Evolutionary conservation across 2,329 filamentous ascomycete genomes (phyloP).

Genomic region (Phialocephala subalpina): DNA sequence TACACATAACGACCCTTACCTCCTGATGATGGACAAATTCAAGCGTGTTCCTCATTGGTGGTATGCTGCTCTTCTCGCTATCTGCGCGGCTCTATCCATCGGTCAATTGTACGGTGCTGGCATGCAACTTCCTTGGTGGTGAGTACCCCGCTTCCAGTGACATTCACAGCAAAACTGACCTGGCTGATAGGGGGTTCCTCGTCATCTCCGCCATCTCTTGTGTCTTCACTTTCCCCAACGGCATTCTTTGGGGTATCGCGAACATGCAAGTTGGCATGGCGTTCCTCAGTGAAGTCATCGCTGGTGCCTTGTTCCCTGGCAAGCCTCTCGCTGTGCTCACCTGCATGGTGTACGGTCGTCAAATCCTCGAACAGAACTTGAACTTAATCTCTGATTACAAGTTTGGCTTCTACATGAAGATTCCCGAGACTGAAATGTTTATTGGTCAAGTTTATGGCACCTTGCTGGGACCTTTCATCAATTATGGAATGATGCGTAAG

Average conservation of each 20-base stretch:
- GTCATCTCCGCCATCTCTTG: constrained; percentile 39
- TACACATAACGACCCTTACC: constrained; percentile 44
- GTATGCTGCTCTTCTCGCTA: constrained; percentile 40
- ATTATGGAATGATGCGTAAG: constrained; percentile 44
- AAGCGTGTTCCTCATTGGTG: constrained; percentile 44
- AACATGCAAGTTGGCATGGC: constrained; percentile 43
- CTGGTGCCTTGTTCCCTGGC: constrained; percentile 42
- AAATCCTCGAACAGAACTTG: constrained; percentile 46
- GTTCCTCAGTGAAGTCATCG: constrained; percentile 43
- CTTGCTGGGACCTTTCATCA: constrained; percentile 44
- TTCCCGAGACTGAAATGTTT: constrained; percentile 48
- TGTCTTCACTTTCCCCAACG: constrained; percentile 43
- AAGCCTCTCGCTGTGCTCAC: constrained; percentile 30
- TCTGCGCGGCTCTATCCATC: constrained; percentile 41
- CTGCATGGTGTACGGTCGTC: constrained; percentile 45
- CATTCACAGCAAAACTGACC: not conserved
- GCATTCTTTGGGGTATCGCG: constrained; percentile 43
- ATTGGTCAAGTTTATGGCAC: constrained; percentile 47
- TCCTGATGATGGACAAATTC: constrained; percentile 42
- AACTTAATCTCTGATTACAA: constrained; percentile 47
- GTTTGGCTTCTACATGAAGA: constrained; percentile 50
- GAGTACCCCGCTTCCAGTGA: not conserved
- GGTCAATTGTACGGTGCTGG: constrained; percentile 41
- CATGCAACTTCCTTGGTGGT: constrained; percentile 42
- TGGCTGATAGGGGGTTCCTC: constrained; percentile 31